phyloP scores from a whole-genome alignment of 345 rosid species.

The Arabidopsis arenosa region DNA sequence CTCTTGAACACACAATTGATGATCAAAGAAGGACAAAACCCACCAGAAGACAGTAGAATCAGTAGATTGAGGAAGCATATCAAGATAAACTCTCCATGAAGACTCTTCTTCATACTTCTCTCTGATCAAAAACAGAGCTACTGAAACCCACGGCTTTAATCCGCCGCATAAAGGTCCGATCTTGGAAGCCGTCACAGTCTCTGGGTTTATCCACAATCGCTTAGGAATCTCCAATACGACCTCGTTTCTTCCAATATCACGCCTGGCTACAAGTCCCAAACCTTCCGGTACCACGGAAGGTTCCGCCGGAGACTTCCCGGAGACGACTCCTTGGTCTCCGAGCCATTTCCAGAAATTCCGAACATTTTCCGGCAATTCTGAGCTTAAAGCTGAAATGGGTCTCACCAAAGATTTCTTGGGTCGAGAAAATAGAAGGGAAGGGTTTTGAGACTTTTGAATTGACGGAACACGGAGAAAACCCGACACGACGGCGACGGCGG shows the following conservation, averaged over 20 bases:
- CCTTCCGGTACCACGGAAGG: conserved; percentile 74
- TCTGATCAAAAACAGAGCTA: conserved; percentile 78
- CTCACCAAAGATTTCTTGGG: conserved; percentile 37
- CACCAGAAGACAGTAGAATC: conserved; percentile 91
- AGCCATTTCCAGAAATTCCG: conserved; percentile 92
- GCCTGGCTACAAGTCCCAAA: conserved; percentile 75
- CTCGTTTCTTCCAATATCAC: conserved; percentile 78
- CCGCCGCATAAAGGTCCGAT: conserved; percentile 75
- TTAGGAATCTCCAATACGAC: conserved; percentile 87
- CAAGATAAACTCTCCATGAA: conserved; percentile 75
- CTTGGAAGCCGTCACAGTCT: conserved; percentile 72
- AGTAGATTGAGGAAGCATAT: conserved; percentile 73
- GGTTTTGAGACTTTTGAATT: neutral
- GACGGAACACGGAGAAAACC: conserved; percentile 35
- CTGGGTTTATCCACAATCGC: conserved; percentile 87
- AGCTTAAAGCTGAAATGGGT: conserved; percentile 42
- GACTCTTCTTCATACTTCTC: conserved; percentile 74
- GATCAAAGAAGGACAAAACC: conserved; percentile 46
- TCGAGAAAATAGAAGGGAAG: conserved; percentile 25
- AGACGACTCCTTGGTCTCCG: conserved; percentile 60
- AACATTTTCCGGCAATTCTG: conserved; percentile 47
- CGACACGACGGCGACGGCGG: conserved; percentile 27
- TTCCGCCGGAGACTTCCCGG: conserved; percentile 60
- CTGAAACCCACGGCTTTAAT: conserved; percentile 87
- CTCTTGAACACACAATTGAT: neutral